Conservation (phyloP, 108 stramenopile genomes). For the Pseudonitzschia pungens region DNA sequence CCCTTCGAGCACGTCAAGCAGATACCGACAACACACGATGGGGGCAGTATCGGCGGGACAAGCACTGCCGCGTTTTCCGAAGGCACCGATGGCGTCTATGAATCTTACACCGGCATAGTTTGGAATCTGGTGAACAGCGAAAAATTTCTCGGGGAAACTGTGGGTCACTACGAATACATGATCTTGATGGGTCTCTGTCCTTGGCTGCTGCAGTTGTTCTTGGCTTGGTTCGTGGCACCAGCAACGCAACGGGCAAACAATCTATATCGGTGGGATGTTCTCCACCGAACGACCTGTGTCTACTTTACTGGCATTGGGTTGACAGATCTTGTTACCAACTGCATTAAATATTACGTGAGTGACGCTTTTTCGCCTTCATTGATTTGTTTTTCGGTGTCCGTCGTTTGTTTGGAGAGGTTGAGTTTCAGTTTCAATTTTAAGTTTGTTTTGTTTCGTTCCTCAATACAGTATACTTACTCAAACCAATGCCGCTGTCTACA, state of each 20-base stretch:
- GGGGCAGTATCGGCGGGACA: not conserved
- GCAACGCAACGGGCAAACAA: not conserved
- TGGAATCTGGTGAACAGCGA: constrained; percentile 30
- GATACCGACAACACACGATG: not conserved
- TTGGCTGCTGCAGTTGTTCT: not conserved
- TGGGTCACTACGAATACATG: constrained; percentile 11
- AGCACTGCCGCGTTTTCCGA: constrained; percentile 1
- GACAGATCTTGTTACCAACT: constrained; percentile 35
- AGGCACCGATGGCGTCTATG: not conserved
- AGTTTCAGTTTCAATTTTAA: too few species aligned
- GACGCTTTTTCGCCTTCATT: too few species aligned
- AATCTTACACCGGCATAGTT: not conserved
- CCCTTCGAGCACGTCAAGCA: constrained; percentile 36
- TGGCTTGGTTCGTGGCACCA: not conserved
- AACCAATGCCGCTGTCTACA: too few species aligned
- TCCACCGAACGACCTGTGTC: constrained; percentile 42
- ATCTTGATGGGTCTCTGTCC: not conserved
- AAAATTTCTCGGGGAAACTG: constrained; percentile 38
- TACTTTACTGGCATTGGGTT: constrained; percentile 39
- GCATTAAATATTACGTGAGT: constrained; percentile 46
- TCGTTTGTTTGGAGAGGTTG: too few species aligned
- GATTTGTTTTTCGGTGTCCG: too few species aligned
- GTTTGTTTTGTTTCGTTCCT: too few species aligned
- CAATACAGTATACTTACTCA: too few species aligned
- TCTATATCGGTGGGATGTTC: constrained; percentile 1